Percentiles rank a stretch among this genome's conserved stretches.
phyloP scores from a whole-genome alignment of 1,139 yeast species.

The Candida sp. region DNA sequence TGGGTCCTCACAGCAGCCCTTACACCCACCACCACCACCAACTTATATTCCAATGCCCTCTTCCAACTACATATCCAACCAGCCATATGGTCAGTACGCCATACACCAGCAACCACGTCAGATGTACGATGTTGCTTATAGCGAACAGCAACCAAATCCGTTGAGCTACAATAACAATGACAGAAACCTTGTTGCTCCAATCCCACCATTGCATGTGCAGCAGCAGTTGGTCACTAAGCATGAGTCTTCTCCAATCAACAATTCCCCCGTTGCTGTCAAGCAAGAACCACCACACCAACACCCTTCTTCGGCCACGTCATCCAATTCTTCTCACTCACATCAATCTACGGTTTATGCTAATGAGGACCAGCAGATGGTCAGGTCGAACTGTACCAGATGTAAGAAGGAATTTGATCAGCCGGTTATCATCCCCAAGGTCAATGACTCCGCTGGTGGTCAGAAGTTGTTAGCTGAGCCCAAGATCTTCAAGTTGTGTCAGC shows the following conservation, averaged over 20 bases:
- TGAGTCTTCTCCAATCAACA: conserved; percentile 12
- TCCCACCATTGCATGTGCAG: conserved; percentile 51
- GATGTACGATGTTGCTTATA: conserved; percentile 8
- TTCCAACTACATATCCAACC: conserved; percentile 9
- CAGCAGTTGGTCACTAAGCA: conserved; percentile 34
- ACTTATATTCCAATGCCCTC: conserved; percentile 11
- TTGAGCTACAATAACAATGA: conserved; percentile 15
- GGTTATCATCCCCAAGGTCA: conserved; percentile 39
- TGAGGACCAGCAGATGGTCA: conserved; percentile 18
- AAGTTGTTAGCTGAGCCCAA: conserved; percentile 48
- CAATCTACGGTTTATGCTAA: background rate
- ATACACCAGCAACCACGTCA: conserved; percentile 13
- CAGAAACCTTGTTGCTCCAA: conserved; percentile 40
- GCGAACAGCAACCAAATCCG: conserved; percentile 7
- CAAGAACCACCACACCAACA: conserved; percentile 1
- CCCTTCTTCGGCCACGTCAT: background rate
- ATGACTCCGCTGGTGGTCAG: conserved; percentile 16
- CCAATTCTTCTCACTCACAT: background rate
- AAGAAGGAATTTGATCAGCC: conserved; percentile 60
- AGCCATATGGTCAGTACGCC: conserved; percentile 6
- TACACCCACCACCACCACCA: conserved; percentile 8
- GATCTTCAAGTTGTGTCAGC: conserved; percentile 60
- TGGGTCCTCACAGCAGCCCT: conserved; percentile 5
- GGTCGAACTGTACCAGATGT: conserved; percentile 55
- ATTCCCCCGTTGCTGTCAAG: background rate